phyloP scores from a whole-genome alignment of 176 grass and related monocot genomes.

The Carex cristatella region DNA sequence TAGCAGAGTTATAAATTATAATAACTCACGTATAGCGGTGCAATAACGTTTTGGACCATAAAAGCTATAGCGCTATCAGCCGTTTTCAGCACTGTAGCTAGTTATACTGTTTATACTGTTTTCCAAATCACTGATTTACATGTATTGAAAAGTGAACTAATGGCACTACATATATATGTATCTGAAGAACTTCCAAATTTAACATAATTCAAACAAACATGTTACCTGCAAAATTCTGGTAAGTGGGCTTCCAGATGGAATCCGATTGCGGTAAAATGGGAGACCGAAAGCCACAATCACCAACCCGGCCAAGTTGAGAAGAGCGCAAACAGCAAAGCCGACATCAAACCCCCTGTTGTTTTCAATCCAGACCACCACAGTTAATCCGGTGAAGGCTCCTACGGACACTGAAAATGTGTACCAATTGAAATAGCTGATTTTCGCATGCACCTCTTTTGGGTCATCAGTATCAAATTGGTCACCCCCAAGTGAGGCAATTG shows the following conservation, averaged over 20 bases:
- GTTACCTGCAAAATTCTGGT: slow-evolving; percentile 58
- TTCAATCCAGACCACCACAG: slow-evolving; percentile 63
- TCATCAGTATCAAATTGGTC: slow-evolving; percentile 63
- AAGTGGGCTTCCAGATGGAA: slow-evolving; percentile 53
- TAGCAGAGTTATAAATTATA: too few species aligned
- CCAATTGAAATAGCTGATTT: slow-evolving; percentile 90
- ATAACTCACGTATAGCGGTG: too few species aligned
- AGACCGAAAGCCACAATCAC: slow-evolving; percentile 34
- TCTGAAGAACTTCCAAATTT: background rate
- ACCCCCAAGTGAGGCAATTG: slow-evolving; percentile 54
- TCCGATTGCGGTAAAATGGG: slow-evolving; percentile 55
- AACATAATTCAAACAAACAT: background rate
- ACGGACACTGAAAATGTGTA: slow-evolving; percentile 60
- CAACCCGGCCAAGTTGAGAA: slow-evolving; percentile 33
- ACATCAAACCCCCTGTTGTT: slow-evolving; percentile 48
- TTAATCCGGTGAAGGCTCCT: slow-evolving; percentile 51
- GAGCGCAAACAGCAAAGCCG: slow-evolving; percentile 42
- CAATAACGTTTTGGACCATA: too few species aligned
- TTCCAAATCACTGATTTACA: too few species aligned
- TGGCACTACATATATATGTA: too few species aligned
- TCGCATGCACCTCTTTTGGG: slow-evolving; percentile 26
- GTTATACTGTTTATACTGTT: too few species aligned
- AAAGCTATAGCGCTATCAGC: too few species aligned
- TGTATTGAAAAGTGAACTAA: too few species aligned
- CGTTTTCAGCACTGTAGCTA: too few species aligned